phyloP scores from a whole-genome alignment of 2,329 filamentous ascomycete species.

The Escovopsis sp. region DNA sequence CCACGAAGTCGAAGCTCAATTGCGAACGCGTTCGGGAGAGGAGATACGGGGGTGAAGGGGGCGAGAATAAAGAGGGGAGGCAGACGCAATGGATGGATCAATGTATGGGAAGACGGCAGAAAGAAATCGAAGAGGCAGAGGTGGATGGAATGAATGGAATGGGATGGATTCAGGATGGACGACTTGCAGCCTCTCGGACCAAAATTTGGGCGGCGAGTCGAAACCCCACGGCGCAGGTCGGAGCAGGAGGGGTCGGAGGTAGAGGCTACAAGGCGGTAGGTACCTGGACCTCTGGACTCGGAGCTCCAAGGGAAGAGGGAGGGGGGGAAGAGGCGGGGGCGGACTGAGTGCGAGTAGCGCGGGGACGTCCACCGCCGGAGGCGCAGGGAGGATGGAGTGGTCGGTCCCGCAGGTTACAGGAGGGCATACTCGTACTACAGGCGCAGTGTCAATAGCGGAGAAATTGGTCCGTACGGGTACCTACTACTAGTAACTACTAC shows the following conservation, averaged over 20 bases:
- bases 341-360: too few species aligned
- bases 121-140: neutral
- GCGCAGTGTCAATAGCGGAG: too few species aligned
- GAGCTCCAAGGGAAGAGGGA: too few species aligned
- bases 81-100: constrained; percentile 3
- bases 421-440: too few species aligned
- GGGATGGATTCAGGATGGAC: constrained; percentile 3
- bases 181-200: constrained; percentile 7
- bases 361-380: too few species aligned
- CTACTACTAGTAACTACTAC: too few species aligned
- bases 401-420: too few species aligned
- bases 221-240: constrained; percentile 8
- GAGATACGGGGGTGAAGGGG: neutral
- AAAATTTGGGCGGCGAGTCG: constrained; percentile 9
- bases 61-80: constrained; percentile 1
- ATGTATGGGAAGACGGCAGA: constrained; percentile 2
- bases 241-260: constrained; percentile 4
- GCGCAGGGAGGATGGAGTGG: too few species aligned
- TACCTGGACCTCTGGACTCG: too few species aligned
- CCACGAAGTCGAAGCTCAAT: neutral
- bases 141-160: constrained; percentile 4
- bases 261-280: too few species aligned
- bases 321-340: too few species aligned
- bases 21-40: neutral
- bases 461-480: too few species aligned